A percentile compares a stretch with the other conserved stretches of the same genome.
These are phyloP conservation scores for Neurospora sp. DNA, from an alignment of 495 filamentous ascomycete genomes.

Conservation along the genomic window DNA sequence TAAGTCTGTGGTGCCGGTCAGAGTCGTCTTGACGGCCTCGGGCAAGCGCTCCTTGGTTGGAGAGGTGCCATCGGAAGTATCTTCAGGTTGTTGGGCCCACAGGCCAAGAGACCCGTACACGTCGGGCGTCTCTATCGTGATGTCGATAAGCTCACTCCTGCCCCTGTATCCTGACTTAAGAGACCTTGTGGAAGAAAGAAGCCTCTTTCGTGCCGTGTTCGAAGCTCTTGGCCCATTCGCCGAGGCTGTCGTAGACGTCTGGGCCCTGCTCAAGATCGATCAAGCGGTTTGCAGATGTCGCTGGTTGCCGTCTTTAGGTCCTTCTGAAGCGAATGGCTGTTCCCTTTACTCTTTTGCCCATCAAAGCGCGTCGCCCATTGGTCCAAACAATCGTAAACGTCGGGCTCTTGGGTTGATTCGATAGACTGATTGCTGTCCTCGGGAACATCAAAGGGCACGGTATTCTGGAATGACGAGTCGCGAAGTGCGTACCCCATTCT, in stretches of 20 bases:
- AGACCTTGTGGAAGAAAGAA: neutral
- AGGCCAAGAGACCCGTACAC: neutral
- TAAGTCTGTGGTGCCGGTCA: neutral
- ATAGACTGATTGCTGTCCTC: neutral
- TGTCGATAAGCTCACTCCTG: neutral
- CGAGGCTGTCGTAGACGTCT: neutral
- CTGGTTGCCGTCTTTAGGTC: neutral
- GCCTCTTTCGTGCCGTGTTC: neutral
- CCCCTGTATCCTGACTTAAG: rapidly evolving
- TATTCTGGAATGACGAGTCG: neutral
- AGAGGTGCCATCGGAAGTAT: neutral
- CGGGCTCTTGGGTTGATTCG: neutral
- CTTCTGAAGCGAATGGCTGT: neutral
- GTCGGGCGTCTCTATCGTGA: neutral
- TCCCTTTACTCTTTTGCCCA: neutral
- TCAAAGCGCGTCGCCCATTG: neutral
- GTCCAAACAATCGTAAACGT: neutral
- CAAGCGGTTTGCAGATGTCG: neutral
- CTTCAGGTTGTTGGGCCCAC: neutral
- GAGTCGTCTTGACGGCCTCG: neutral
- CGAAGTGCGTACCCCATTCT: neutral
- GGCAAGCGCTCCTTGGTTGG: neutral
- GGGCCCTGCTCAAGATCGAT: neutral
- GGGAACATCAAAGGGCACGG: neutral
- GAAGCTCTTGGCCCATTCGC: neutral